Evolutionary conservation across 2,329 filamentous ascomycete genomes (phyloP), one percentile per base, ranked within the genome.

Genomic region (Fonsecaea pedrosoi): DNA sequence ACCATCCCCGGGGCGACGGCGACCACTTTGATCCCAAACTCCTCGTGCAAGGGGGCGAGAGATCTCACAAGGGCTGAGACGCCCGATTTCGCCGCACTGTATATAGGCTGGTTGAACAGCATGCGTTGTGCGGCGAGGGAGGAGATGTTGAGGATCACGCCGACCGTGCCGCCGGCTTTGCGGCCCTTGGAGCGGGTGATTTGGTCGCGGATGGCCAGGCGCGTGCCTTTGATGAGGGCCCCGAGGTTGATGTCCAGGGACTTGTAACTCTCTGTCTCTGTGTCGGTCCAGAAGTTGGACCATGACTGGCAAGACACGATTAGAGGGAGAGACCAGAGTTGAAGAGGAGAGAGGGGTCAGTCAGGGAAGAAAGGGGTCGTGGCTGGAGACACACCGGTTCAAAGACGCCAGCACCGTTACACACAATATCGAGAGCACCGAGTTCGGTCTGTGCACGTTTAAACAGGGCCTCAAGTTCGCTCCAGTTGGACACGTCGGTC

Each of bases 1-100:
- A 88, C 86, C 1, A 87, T 75, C 0, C 86, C 86, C 0, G 86
- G 86, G 7, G 86, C 86, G 2, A 89, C 86, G 5, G 83, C 86
- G 25, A 85, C 87, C 12, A 88, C 85, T 0, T 85, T 77, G 60
- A 89, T 85, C 0, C 83, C 84, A 32, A 84, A 70, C 1, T 72
- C 73, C 0, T 71, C 73, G 18, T 87, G 85, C 4, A 88, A 78
- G 0, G 77, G 75, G 0, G 77, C 82, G 8, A 88, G 74, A 2
- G 79, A 81, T 62, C 85, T 81, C 6, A 87, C 68, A 40, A 85
- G 77, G 4, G 81, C 82, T 48, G 72, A 81, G 63, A 85, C 78
- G 8, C 76, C 82, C 64, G 83, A 79, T 65, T 85, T 85, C 1
- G 80, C 79, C 8, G 83, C 82, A 25, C 75, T 76, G 66, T 85